phyloP scores from a whole-genome alignment of 768 basidiomycete genomes.

The Termitomyces sp. region DNA sequence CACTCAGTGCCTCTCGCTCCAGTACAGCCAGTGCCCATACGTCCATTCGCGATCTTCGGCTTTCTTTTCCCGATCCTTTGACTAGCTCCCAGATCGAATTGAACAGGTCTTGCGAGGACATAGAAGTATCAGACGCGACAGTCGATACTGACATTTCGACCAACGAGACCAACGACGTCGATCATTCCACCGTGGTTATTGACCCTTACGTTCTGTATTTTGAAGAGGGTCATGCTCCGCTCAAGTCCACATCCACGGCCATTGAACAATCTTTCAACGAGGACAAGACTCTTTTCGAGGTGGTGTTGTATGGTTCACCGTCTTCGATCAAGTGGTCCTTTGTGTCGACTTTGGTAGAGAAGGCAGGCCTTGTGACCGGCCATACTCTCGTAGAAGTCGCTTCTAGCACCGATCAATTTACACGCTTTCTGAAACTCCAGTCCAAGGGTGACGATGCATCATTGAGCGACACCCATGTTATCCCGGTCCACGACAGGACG shows the following conservation, averaged over 20 bases:
- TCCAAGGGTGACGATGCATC: slow-evolving; percentile 19
- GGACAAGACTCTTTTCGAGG: slow-evolving; percentile 43
- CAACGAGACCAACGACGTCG: slow-evolving; percentile 17
- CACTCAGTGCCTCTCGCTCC: slow-evolving; percentile 69
- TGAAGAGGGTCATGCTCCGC: slow-evolving; percentile 30
- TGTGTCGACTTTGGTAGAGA: slow-evolving; percentile 54
- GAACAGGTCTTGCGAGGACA: slow-evolving; percentile 53
- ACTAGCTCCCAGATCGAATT: slow-evolving; percentile 64
- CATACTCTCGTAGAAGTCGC: slow-evolving; percentile 23
- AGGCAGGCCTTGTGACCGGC: slow-evolving; percentile 38
- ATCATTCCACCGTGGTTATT: slow-evolving; percentile 9
- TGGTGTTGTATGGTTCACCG: slow-evolving; percentile 64
- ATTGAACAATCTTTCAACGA: slow-evolving; percentile 20
- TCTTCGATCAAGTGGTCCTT: slow-evolving; percentile 58
- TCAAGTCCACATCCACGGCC: slow-evolving; percentile 31
- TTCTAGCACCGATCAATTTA: slow-evolving; percentile 18
- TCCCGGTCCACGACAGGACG: slow-evolving; percentile 36
- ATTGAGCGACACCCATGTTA: slow-evolving; percentile 21
- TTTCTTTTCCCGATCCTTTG: slow-evolving; percentile 83
- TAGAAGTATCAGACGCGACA: slow-evolving; percentile 32
- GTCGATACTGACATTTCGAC: slow-evolving; percentile 19
- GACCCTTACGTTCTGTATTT: slow-evolving; percentile 12
- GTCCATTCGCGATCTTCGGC: slow-evolving; percentile 67
- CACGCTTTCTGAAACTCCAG: slow-evolving; percentile 26
- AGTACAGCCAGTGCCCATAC: slow-evolving; percentile 51